Evolutionary conservation across 2,329 filamentous ascomycete species (phyloP), one percentile per base, ranked within the genome.

Genomic region (Zymoseptoria passerinii): DNA sequence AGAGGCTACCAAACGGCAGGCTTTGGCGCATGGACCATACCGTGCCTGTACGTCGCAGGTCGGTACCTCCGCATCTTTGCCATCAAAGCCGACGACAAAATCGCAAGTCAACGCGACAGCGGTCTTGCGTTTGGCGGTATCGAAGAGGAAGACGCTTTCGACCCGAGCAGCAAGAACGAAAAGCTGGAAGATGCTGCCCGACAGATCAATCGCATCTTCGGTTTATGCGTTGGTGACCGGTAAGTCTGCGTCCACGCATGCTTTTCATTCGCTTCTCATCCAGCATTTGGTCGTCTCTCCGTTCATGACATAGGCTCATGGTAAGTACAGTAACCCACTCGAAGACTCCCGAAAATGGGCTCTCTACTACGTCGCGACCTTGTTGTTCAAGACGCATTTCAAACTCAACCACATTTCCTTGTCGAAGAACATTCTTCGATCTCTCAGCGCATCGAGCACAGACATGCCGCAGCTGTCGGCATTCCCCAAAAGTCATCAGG

Each of bases 311-410:
- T 50, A 61, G 51, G 61, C 65, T 68, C 61, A 67, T 64, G 66
- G 61, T 60, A 60, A 53, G 52, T 57, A 56, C 68, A 92, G 90
- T 74, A 88, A 89, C 61, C 85, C 88, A 13, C 78, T 96, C 50
- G 85, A 91, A 69, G 88, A 95, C 68, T 96, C 92, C 8, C 85
- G 94, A 56, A 99, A 97, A 82, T 99, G 94, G 94, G 95, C 90
- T 6, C 89, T 96, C 52, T 99, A 99, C 77, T 92, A 91, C 73
- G 87, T 92, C 64, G 90, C 92, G 69, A 97, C 96, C 71, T 81
- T 99, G 7, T 80, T 96, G 13, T 99, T 99, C 83, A 97, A 97
- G 76, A 97, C 92, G 1, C 96, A 97, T 74, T 99, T 99, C 67
- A 67, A 82, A 77, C 80, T 97, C 63, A 96, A 95, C 75, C 89